phyloP scores from a whole-genome alignment of 495 filamentous ascomycete genomes.

The Rhizodiscina lignyota region DNA sequence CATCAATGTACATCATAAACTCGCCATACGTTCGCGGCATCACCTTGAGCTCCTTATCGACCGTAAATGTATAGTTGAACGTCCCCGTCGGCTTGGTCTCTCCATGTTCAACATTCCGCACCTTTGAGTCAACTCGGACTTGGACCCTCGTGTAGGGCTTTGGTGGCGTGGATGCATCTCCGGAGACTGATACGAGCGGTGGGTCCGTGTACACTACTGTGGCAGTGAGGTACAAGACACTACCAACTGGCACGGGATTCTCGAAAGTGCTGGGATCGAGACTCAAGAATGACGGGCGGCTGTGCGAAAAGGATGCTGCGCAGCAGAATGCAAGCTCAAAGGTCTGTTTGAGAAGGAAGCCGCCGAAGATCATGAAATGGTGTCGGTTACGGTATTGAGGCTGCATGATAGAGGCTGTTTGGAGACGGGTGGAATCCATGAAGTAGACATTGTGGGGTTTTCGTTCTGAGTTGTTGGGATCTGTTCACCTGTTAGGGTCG shows the following conservation, averaged over 20 bases:
- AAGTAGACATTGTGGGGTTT: slow-evolving; percentile 47
- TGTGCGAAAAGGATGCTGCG: slow-evolving; percentile 61
- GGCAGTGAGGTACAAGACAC: slow-evolving; percentile 63
- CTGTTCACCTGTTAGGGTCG: slow-evolving; percentile 14
- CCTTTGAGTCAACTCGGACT: slow-evolving; percentile 59
- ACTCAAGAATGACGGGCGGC: slow-evolving; percentile 58
- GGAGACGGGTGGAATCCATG: slow-evolving; percentile 52
- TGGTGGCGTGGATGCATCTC: slow-evolving; percentile 21
- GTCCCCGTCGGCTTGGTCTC: slow-evolving; percentile 59
- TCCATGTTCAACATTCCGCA: slow-evolving; percentile 63
- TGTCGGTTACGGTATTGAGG: slow-evolving; percentile 74
- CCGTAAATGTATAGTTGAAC: slow-evolving; percentile 76
- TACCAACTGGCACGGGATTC: slow-evolving; percentile 71
- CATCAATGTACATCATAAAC: slow-evolving; percentile 69
- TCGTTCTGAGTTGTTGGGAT: slow-evolving; percentile 36
- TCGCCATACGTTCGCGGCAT: slow-evolving; percentile 61
- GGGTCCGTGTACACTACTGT: slow-evolving; percentile 67
- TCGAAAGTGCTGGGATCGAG: slow-evolving; percentile 71
- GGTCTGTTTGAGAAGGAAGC: slow-evolving; percentile 64
- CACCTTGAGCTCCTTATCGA: slow-evolving; percentile 53
- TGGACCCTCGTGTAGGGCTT: slow-evolving; percentile 50
- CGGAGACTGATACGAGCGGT: slow-evolving; percentile 23
- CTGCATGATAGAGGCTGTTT: slow-evolving; percentile 70
- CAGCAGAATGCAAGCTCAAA: slow-evolving; percentile 85
- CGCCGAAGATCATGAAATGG: slow-evolving; percentile 84